A percentile compares a stretch with the other conserved stretches of the same genome.
phyloP scores from a whole-genome alignment of 768 basidiomycete species.

The Mycena haematopus region DNA sequence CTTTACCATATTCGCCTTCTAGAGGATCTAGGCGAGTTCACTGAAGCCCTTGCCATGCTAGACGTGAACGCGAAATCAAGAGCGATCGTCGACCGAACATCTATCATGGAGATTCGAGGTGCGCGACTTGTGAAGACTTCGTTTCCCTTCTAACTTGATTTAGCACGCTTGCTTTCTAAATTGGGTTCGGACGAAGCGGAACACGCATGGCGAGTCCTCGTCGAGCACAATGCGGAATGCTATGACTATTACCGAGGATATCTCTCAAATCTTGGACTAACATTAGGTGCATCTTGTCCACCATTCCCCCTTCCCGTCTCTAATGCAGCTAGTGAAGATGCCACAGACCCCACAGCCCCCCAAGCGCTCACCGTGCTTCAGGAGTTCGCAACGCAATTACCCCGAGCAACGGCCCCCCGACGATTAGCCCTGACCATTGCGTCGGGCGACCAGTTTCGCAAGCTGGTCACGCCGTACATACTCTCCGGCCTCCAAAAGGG shows the following conservation, averaged over 20 bases:
- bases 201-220: conserved; percentile 78
- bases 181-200: conserved; percentile 73
- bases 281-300: conserved; percentile 54
- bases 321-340: conserved; percentile 23
- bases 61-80: conserved; percentile 69
- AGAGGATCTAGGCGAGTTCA: conserved; percentile 71
- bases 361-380: conserved; percentile 64
- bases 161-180: conserved; percentile 82
- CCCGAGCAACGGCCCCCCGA: conserved; percentile 72
- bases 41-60: conserved; percentile 66
- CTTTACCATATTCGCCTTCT: conserved; percentile 78
- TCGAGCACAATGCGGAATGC: conserved; percentile 87
- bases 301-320: background rate
- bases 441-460: conserved; percentile 69
- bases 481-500: conserved; percentile 76
- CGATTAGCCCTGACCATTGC: conserved; percentile 78
- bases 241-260: conserved; percentile 82
- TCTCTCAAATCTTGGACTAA: conserved; percentile 67
- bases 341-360: conserved; percentile 55
- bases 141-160: conserved; percentile 2
- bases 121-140: conserved; percentile 13
- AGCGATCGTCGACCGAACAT: conserved; percentile 72
- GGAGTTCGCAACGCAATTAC: conserved; percentile 65
- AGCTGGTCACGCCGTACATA: conserved; percentile 71
- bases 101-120: conserved; percentile 76